Conservation (phyloP, 2,329 filamentous ascomycete genomes). For the Conoideocrella luteorostrata region DNA sequence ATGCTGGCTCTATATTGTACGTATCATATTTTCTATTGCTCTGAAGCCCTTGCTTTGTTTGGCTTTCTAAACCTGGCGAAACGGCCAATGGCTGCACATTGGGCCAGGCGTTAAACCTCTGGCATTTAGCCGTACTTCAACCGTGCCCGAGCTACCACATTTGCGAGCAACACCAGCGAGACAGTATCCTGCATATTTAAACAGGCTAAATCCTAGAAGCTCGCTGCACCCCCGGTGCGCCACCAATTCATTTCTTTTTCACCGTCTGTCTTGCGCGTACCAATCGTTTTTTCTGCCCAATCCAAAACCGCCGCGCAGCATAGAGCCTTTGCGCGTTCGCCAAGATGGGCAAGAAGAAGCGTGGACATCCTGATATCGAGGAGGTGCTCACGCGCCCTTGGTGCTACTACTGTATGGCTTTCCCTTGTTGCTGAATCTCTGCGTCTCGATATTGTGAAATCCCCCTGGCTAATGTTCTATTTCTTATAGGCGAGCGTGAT, state of each 20-base stretch:
- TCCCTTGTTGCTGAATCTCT: neutral
- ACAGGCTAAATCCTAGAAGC: neutral
- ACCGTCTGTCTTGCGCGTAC: too few species aligned
- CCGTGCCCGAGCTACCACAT: conserved; percentile 10
- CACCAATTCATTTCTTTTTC: too few species aligned
- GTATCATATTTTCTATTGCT: too few species aligned
- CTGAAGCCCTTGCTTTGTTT: too few species aligned
- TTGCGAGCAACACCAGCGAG: neutral
- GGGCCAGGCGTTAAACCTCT: neutral
- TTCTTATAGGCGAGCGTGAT: conserved; percentile 68
- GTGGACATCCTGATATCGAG: conserved; percentile 77
- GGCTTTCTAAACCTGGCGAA: too few species aligned
- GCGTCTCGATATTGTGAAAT: neutral
- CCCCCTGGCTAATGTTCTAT: conserved; percentile 17
- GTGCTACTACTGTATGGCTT: conserved; percentile 84
- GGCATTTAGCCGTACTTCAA: conserved; percentile 17
- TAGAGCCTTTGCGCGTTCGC: neutral
- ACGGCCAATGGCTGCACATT: too few species aligned
- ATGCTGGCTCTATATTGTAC: too few species aligned
- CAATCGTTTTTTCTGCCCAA: too few species aligned
- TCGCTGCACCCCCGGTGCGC: too few species aligned
- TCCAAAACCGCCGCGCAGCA: neutral
- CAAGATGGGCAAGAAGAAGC: conserved; percentile 83
- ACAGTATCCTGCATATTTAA: neutral
- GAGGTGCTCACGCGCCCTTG: conserved; percentile 82